Percentiles rank a stretch among this genome's conserved stretches.
Evolutionary conservation across 2,329 filamentous ascomycete species (phyloP).

Genomic region (Pyricularia grisea): DNA sequence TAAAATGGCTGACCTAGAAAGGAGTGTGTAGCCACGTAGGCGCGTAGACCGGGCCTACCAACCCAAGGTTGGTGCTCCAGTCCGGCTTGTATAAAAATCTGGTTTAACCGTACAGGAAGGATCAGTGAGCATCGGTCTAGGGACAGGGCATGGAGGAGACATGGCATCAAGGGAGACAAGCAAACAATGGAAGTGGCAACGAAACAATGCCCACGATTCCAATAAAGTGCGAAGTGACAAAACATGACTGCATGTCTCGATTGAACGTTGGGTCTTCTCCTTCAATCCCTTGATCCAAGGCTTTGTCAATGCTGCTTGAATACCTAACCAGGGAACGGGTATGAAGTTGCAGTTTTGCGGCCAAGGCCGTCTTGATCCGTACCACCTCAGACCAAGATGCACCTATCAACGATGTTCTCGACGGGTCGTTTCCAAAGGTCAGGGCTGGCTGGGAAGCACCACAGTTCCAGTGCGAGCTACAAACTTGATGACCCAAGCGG

Average conservation of each 20-base stretch:
- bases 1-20: background rate
- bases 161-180: background rate
- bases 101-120: background rate
- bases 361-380: background rate
- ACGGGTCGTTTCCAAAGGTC: background rate
- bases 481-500: background rate
- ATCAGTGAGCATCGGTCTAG: background rate
- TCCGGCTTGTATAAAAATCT: background rate
- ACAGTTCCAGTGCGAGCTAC: background rate
- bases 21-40: background rate
- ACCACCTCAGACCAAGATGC: background rate
- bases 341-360: background rate
- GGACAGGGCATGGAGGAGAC: background rate
- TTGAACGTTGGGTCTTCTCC: background rate
- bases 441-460: background rate
- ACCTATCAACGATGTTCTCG: background rate
- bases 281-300: background rate
- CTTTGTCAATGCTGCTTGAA: background rate
- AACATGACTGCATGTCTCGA: background rate
- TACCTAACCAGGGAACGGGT: background rate
- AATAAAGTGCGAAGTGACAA: background rate
- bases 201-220: background rate
- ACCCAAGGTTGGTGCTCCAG: background rate
- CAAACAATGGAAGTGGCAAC: background rate
- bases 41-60: background rate